Evolutionary conservation across 495 filamentous ascomycete species (phyloP).

Genomic region (Acidiella bohemica): DNA sequence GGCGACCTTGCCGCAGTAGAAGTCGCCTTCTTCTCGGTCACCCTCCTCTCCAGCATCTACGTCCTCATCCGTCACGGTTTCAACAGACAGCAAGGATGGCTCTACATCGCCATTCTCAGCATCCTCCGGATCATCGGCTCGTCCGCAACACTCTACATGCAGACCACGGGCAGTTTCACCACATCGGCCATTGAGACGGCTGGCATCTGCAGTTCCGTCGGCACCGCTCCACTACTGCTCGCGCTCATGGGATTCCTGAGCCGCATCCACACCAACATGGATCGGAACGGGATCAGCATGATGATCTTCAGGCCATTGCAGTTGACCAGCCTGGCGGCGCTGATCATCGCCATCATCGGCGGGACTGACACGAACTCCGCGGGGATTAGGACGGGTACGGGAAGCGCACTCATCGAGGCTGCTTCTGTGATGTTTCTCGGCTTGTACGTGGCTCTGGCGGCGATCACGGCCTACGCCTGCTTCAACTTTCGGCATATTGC

Average conservation of each 20-base stretch:
- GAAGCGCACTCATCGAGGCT: conserved; percentile 8
- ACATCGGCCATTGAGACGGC: conserved; percentile 5
- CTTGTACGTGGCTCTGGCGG: conserved; percentile 11
- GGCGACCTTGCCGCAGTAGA: conserved; percentile 16
- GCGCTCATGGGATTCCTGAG: conserved; percentile 14
- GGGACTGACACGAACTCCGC: background rate
- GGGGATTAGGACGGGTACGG: background rate
- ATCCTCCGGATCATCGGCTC: conserved; percentile 16
- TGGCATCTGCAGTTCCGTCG: conserved; percentile 9
- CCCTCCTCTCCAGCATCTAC: conserved; percentile 10
- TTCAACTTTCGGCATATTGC: conserved; percentile 1
- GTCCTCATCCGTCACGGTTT: conserved; percentile 17
- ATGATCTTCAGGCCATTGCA: conserved; percentile 11
- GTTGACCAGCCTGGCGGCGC: conserved; percentile 7
- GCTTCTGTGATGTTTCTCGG: conserved; percentile 14
- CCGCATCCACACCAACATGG: conserved; percentile 13
- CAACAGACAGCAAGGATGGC: conserved; percentile 11
- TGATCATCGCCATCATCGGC: conserved; percentile 17
- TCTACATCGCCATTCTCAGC: conserved; percentile 13
- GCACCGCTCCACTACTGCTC: conserved; percentile 17
- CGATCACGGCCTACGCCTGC: conserved; percentile 1
- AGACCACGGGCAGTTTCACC: conserved; percentile 1
- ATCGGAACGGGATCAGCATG: background rate
- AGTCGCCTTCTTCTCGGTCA: conserved; percentile 15
- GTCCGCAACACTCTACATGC: conserved; percentile 5